A percentile compares a stretch with the other conserved stretches of the same genome.
phyloP scores from a whole-genome alignment of 1,284 basidiomycete genomes.

The Leucoagaricus sp. region DNA sequence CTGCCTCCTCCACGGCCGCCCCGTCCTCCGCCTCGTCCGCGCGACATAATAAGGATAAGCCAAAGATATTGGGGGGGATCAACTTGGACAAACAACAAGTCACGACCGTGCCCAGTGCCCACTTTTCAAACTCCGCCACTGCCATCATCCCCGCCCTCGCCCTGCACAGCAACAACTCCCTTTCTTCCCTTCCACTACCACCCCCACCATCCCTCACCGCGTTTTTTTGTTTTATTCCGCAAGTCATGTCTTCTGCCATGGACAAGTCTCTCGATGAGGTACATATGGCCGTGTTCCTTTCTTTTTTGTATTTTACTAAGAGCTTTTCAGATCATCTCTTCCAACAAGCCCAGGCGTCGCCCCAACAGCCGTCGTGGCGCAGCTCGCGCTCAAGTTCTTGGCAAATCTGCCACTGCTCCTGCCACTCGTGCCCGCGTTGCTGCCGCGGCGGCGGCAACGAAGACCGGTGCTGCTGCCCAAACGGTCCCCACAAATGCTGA shows the following conservation, averaged over 20 bases:
- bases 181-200: slow-evolving; percentile 28
- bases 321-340: slow-evolving; percentile 67
- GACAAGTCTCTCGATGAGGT: slow-evolving; percentile 93
- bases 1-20: slow-evolving; percentile 59
- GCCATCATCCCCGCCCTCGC: slow-evolving; percentile 18
- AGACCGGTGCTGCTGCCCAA: slow-evolving; percentile 31
- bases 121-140: slow-evolving; percentile 32
- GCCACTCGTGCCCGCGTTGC: slow-evolving; percentile 57
- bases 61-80: neutral
- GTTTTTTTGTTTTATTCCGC: neutral
- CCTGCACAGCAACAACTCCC: slow-evolving; percentile 23
- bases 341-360: slow-evolving; percentile 52
- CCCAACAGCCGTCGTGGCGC: slow-evolving; percentile 36
- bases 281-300: slow-evolving; percentile 26
- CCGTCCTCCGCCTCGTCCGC: slow-evolving; percentile 56
- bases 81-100: slow-evolving; percentile 5
- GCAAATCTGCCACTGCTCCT: slow-evolving; percentile 46
- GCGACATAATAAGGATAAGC: slow-evolving; percentile 48
- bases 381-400: slow-evolving; percentile 61
- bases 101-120: slow-evolving; percentile 8
- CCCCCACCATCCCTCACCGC: slow-evolving; percentile 16
- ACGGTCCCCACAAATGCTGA: slow-evolving; percentile 50
- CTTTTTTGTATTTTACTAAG: slow-evolving; percentile 20
- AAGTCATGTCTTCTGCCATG: slow-evolving; percentile 40
- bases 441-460: slow-evolving; percentile 42